phyloP scores from a whole-genome alignment of 257 asterid species.

The Parsonsia alboflavescens region DNA sequence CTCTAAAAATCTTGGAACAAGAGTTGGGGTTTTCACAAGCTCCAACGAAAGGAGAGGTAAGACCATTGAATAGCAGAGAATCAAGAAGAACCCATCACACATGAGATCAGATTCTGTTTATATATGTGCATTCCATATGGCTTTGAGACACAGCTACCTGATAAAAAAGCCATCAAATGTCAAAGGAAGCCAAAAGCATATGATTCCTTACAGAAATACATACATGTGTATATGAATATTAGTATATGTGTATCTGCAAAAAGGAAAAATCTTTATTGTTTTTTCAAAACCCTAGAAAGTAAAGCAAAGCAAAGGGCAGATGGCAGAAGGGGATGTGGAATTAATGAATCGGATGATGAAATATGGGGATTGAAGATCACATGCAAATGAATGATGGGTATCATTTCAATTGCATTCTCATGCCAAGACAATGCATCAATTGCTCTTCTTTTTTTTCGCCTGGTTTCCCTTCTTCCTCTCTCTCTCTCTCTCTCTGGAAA shows the following conservation, averaged over 20 bases:
- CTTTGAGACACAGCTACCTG: constrained; percentile 43
- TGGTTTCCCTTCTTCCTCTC: constrained; percentile 2
- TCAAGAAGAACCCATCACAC: constrained; percentile 42
- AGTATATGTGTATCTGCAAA: constrained; percentile 20
- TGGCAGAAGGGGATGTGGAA: constrained; percentile 24
- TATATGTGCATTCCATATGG: constrained; percentile 11
- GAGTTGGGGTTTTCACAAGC: constrained; percentile 47
- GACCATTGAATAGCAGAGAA: constrained; percentile 59
- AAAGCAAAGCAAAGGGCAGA: constrained; percentile 18
- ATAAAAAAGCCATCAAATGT: constrained; percentile 53
- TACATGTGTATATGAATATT: constrained; percentile 21
- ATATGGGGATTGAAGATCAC: constrained; percentile 67
- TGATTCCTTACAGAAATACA: constrained; percentile 33
- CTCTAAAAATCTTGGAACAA: constrained; percentile 31
- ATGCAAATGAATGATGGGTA: constrained; percentile 57
- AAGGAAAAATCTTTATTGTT: constrained; percentile 33
- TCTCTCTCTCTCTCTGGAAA: no score
- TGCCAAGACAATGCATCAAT: constrained; percentile 15
- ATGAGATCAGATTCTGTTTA: constrained; percentile 49
- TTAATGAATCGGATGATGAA: constrained; percentile 11
- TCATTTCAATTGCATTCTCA: constrained; percentile 28
- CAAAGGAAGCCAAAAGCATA: constrained; percentile 50
- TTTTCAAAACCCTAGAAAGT: constrained; percentile 43
- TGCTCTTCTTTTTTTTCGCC: constrained; percentile 2
- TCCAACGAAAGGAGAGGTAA: constrained; percentile 45